Conservation (phyloP, 2,329 filamentous ascomycete species). For the Talaromyces sp. region DNA sequence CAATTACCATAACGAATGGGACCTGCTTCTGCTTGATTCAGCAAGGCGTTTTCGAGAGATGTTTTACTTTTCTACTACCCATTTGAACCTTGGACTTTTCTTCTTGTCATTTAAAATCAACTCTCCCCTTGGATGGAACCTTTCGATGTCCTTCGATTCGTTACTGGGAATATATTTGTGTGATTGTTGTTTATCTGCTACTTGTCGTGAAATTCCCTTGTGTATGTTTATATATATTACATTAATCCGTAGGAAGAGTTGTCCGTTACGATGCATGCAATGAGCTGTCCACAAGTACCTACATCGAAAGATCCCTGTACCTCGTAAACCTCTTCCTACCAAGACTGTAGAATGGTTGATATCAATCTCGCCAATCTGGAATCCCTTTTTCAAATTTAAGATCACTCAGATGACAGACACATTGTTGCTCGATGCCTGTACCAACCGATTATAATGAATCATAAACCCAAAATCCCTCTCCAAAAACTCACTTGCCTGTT, state of each 20-base stretch:
- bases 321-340: no score
- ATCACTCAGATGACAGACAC: no score
- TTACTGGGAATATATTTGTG: slow-evolving; percentile 15
- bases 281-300: no score
- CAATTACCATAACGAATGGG: background rate
- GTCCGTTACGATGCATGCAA: background rate
- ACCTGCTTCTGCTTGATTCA: slow-evolving; percentile 9
- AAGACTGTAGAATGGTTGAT: no score
- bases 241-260: slow-evolving; percentile 11
- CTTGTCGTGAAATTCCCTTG: background rate
- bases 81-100: background rate
- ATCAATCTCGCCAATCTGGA: no score
- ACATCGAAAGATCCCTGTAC: background rate
- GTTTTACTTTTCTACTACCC: slow-evolving; percentile 2
- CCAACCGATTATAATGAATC: no score
- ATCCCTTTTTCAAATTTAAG: no score
- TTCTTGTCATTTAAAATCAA: slow-evolving; percentile 17
- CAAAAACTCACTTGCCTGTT: no score
- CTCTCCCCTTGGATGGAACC: slow-evolving; percentile 6
- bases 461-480: no score
- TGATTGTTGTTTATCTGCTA: background rate
- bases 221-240: slow-evolving; percentile 10
- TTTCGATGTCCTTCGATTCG: slow-evolving; percentile 2
- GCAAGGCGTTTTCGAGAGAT: slow-evolving; percentile 9
- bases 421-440: no score